These are phyloP conservation scores for Aureobasidium zeae DNA, from an alignment of 2,329 filamentous ascomycete species.

Conservation along the genomic window DNA sequence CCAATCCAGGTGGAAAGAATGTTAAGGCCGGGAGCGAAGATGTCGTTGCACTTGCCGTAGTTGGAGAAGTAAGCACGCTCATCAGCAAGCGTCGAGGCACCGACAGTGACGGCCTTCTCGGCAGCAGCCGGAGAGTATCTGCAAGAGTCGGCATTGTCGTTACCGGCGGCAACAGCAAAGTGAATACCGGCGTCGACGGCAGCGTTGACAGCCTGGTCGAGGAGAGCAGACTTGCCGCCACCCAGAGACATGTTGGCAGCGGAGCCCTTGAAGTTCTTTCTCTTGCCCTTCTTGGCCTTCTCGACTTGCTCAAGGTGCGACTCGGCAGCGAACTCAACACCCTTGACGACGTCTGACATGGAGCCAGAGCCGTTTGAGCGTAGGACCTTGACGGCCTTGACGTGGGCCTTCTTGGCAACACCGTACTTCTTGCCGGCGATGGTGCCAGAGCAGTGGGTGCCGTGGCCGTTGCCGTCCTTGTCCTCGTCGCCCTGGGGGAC, in stretches of 20 bases:
- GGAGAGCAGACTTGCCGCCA: constrained; percentile 87
- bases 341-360: constrained; percentile 98
- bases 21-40: constrained; percentile 95
- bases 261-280: constrained; percentile 95
- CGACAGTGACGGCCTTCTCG: constrained; percentile 85
- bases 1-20: constrained; percentile 98
- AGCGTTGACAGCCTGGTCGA: constrained; percentile 88
- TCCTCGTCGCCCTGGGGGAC: constrained; percentile 79
- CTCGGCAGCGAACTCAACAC: constrained; percentile 87
- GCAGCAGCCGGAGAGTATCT: constrained; percentile 97
- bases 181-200: constrained; percentile 86
- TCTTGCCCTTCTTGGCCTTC: constrained; percentile 75
- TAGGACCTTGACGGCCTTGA: constrained; percentile 97
- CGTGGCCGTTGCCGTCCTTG: constrained; percentile 92
- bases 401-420: constrained; percentile 96
- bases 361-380: constrained; percentile 93
- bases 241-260: constrained; percentile 99
- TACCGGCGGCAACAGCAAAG: constrained; percentile 96
- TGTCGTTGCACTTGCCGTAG: constrained; percentile 98
- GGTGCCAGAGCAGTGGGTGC: constrained; percentile 97
- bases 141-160: constrained; percentile 98
- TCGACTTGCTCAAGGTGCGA: constrained; percentile 67
- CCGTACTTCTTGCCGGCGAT: constrained; percentile 98
- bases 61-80: constrained; percentile 99
- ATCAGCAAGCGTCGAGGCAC: constrained; percentile 85